These are phyloP conservation scores for Macadamia tetraphylla DNA, from an alignment of 164 flowering plant species.

Conservation along the genomic window DNA sequence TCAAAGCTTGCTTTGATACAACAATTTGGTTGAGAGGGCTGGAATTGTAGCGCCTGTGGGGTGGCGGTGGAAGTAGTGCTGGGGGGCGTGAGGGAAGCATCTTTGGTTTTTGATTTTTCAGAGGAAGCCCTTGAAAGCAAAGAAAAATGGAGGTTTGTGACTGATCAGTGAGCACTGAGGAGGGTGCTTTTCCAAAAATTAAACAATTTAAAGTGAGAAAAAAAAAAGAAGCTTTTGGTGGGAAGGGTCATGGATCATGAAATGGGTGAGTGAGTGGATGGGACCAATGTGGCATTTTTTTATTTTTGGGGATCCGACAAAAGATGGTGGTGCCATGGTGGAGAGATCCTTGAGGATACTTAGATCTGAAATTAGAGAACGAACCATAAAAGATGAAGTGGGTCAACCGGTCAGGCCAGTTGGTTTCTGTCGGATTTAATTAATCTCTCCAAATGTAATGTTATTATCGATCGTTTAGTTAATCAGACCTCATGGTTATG, in stretches of 20 bases:
- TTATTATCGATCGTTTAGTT: too few species aligned
- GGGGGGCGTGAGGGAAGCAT: slow-evolving; percentile 18
- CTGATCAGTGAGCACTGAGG: background rate
- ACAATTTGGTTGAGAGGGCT: slow-evolving; percentile 29
- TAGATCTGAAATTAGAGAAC: too few species aligned
- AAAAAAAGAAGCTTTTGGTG: slow-evolving; percentile 42
- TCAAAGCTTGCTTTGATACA: slow-evolving; percentile 22
- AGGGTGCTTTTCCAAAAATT: slow-evolving; percentile 14
- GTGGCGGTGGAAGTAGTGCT: slow-evolving; percentile 21
- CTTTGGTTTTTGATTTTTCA: slow-evolving; percentile 17
- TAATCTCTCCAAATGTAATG: too few species aligned
- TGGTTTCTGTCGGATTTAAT: too few species aligned
- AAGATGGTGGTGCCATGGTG: slow-evolving; percentile 18
- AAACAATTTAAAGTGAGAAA: slow-evolving; percentile 7
- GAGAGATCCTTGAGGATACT: too few species aligned
- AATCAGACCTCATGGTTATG: too few species aligned
- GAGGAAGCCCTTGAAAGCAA: slow-evolving; percentile 16
- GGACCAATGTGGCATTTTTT: too few species aligned
- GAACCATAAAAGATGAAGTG: too few species aligned
- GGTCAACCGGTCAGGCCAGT: too few species aligned
- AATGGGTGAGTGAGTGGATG: too few species aligned
- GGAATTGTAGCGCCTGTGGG: slow-evolving; percentile 22
- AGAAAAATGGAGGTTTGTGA: slow-evolving; percentile 13
- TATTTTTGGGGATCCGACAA: slow-evolving; percentile 23
- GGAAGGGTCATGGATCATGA: background rate